phyloP scores from a whole-genome alignment of 1,284 basidiomycete genomes.

The Tranzscheliella williamsii region DNA sequence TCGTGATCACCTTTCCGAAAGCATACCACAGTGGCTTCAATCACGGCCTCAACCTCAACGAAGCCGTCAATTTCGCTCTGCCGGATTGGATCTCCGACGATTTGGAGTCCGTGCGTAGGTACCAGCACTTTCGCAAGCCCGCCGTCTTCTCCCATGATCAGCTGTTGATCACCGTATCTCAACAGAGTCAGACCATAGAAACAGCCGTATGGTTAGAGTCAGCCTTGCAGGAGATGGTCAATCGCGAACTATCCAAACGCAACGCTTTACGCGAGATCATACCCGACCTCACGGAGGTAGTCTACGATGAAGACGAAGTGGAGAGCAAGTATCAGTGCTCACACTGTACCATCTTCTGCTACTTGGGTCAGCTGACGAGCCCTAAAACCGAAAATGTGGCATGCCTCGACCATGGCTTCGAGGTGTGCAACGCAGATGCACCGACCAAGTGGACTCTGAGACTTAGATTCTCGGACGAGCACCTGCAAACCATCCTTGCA shows the following conservation, averaged over 20 bases:
- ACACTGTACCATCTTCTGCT: slow-evolving; percentile 91
- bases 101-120: slow-evolving; percentile 79
- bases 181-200: slow-evolving; percentile 88
- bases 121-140: slow-evolving; percentile 83
- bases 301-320: slow-evolving; percentile 77
- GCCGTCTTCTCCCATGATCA: slow-evolving; percentile 99
- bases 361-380: slow-evolving; percentile 80
- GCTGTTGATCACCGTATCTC: slow-evolving; percentile 88
- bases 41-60: slow-evolving; percentile 96
- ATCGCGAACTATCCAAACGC: slow-evolving; percentile 77
- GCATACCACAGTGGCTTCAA: slow-evolving; percentile 99
- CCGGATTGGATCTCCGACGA: slow-evolving; percentile 92
- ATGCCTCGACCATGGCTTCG: slow-evolving; percentile 81
- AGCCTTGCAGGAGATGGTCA: slow-evolving; percentile 83
- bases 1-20: slow-evolving; percentile 91
- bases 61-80: slow-evolving; percentile 97
- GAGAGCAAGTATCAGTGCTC: slow-evolving; percentile 95
- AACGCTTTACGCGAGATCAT: slow-evolving; percentile 64
- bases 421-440: slow-evolving; percentile 73
- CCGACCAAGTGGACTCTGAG: slow-evolving; percentile 70
- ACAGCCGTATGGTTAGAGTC: slow-evolving; percentile 80
- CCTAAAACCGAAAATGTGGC: slow-evolving; percentile 70
- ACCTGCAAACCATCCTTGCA: slow-evolving; percentile 64
- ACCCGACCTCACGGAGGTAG: slow-evolving; percentile 69
- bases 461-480: slow-evolving; percentile 79